Evolutionary conservation across 306 rosid genomes (phyloP).

Genomic region (Dicorynia guianensis): DNA sequence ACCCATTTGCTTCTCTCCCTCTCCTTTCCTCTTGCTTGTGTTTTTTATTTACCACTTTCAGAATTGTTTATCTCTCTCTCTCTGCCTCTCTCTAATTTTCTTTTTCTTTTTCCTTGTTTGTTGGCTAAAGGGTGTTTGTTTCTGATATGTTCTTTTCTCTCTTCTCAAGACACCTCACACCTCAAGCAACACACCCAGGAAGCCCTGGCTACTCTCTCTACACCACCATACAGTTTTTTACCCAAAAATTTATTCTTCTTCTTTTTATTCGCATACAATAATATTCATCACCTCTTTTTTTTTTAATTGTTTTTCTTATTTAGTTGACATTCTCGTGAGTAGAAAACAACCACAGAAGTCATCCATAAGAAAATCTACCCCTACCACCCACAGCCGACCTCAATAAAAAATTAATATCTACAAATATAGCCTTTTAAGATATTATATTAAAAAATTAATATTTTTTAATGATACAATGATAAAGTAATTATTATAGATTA

Average conservation of each 20-base stretch:
- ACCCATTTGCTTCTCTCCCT: slow-evolving; percentile 43
- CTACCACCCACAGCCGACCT: slow-evolving; percentile 35
- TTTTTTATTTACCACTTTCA: slow-evolving; percentile 41
- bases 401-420: background rate
- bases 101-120: slow-evolving; percentile 35
- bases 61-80: slow-evolving; percentile 20
- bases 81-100: background rate
- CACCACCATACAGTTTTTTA: slow-evolving; percentile 21
- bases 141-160: slow-evolving; percentile 71
- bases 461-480: too few species aligned
- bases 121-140: slow-evolving; percentile 44
- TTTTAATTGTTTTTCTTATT: background rate
- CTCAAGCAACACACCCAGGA: slow-evolving; percentile 55
- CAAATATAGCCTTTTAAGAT: slow-evolving; percentile 28
- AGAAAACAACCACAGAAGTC: slow-evolving; percentile 37
- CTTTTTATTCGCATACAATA: slow-evolving; percentile 4
- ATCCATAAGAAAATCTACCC: slow-evolving; percentile 21
- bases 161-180: slow-evolving; percentile 70
- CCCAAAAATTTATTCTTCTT: background rate
- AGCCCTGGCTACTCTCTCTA: slow-evolving; percentile 23
- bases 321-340: slow-evolving; percentile 35
- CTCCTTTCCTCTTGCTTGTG: slow-evolving; percentile 28
- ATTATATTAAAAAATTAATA: too few species aligned
- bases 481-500: too few species aligned
- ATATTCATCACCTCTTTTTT: background rate